phyloP scores from a whole-genome alignment of 2,329 filamentous ascomycete genomes.

The Orbilia brochopaga region DNA sequence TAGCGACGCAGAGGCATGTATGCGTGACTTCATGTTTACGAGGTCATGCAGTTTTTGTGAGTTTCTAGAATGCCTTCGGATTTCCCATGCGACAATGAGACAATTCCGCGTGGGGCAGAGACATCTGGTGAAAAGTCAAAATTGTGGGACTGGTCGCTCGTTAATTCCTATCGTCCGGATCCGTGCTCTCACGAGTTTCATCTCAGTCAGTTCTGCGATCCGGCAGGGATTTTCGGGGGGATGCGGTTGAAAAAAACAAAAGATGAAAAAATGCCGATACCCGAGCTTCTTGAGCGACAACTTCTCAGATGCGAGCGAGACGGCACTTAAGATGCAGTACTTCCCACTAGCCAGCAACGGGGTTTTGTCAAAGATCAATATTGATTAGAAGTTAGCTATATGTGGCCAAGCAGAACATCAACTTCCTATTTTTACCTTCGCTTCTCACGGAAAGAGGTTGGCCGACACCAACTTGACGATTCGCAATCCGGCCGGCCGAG shows the following conservation, averaged over 20 bases:
- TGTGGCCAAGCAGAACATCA: too few species aligned
- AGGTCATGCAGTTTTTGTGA: neutral
- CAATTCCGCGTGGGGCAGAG: slow-evolving; percentile 27
- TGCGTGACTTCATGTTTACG: neutral
- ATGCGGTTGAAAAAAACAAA: neutral
- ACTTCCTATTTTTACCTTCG: too few species aligned
- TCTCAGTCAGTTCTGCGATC: neutral
- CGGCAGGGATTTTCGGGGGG: neutral
- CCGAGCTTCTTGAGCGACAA: neutral
- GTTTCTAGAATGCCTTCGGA: slow-evolving; percentile 8
- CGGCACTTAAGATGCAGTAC: too few species aligned
- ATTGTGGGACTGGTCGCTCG: neutral
- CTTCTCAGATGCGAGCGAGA: too few species aligned
- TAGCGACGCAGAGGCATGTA: neutral
- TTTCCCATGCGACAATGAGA: slow-evolving; percentile 38
- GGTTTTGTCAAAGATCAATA: too few species aligned
- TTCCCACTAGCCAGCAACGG: too few species aligned
- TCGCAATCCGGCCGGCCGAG: neutral
- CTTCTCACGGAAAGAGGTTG: neutral
- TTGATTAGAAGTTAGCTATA: too few species aligned
- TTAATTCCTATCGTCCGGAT: neutral
- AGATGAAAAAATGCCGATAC: neutral
- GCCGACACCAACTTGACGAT: neutral
- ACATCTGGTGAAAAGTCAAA: neutral
- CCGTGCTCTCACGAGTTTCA: neutral